Evolutionary conservation across 2,329 filamentous ascomycete genomes (phyloP).

Genomic region (Arthrobotrys sphaeroides): DNA sequence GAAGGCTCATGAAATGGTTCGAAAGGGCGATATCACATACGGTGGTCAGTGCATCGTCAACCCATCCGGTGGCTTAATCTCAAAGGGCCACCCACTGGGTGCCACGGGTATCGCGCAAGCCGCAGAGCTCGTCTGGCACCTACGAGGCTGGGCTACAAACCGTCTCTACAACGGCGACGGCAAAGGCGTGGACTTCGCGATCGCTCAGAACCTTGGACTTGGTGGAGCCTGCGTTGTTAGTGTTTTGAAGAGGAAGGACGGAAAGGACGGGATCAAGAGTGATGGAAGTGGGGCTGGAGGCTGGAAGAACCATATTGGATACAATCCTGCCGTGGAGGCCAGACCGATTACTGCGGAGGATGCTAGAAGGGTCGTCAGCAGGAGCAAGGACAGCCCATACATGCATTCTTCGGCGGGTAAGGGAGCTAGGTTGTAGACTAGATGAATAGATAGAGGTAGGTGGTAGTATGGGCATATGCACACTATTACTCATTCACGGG

Average conservation of each 20-base stretch:
- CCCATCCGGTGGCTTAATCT: slow-evolving; percentile 92
- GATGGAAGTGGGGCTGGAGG: slow-evolving; percentile 64
- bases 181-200: slow-evolving; percentile 70
- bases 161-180: slow-evolving; percentile 69
- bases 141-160: slow-evolving; percentile 96
- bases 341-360: slow-evolving; percentile 86
- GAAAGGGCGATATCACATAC: slow-evolving; percentile 88
- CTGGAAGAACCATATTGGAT: slow-evolving; percentile 76
- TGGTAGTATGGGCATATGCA: background rate
- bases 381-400: slow-evolving; percentile 67
- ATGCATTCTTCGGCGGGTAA: slow-evolving; percentile 47
- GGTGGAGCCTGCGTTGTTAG: slow-evolving; percentile 91
- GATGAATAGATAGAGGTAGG: background rate
- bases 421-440: background rate
- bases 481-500: background rate
- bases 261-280: slow-evolving; percentile 67
- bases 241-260: slow-evolving; percentile 86
- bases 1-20: slow-evolving; percentile 90
- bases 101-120: slow-evolving; percentile 96
- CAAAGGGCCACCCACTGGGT: slow-evolving; percentile 93
- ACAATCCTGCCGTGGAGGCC: slow-evolving; percentile 90
- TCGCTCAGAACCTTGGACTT: slow-evolving; percentile 93
- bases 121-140: slow-evolving; percentile 92
- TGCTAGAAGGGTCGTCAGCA: slow-evolving; percentile 74
- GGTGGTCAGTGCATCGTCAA: slow-evolving; percentile 81